These are phyloP conservation scores for Citrus inodora DNA, from an alignment of 345 rosid species.

Conservation along the genomic window DNA sequence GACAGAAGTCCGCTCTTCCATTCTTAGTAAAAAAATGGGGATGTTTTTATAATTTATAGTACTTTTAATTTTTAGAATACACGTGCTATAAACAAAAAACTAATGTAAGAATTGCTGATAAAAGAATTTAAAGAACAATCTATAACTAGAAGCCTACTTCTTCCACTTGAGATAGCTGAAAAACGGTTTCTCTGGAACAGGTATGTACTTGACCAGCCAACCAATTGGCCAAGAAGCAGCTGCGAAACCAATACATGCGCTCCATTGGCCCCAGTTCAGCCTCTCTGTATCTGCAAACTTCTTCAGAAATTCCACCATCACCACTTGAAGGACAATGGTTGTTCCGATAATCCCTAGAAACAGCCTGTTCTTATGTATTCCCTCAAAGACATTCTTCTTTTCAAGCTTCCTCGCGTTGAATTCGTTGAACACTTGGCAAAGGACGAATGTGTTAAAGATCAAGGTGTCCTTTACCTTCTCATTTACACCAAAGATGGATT, in stretches of 20 bases:
- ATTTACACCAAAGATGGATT: constrained; percentile 45
- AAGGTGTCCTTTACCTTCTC: constrained; percentile 56
- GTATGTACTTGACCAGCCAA: constrained; percentile 56
- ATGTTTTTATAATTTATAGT: not conserved
- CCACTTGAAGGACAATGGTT: constrained; percentile 56
- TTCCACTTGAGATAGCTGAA: constrained; percentile 40
- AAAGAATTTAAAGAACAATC: not conserved
- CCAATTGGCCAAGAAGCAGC: constrained; percentile 72
- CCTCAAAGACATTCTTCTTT: constrained; percentile 69
- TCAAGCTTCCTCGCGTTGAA: constrained; percentile 74
- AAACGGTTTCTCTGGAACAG: constrained; percentile 49
- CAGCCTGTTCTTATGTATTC: constrained; percentile 58
- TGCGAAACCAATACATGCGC: constrained; percentile 51
- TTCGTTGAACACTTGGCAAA: constrained; percentile 83
- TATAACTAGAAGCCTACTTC: not conserved
- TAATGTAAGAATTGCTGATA: not conserved
- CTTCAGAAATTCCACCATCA: constrained; percentile 72
- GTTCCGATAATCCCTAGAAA: constrained; percentile 53
- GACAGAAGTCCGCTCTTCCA: not conserved
- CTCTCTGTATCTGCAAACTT: constrained; percentile 73
- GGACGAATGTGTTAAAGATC: constrained; percentile 66
- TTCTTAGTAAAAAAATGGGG: not conserved
- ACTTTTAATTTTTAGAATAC: not conserved
- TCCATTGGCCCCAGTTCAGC: constrained; percentile 66
- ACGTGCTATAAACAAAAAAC: not conserved